phyloP scores from a whole-genome alignment of 257 asterid genomes.

The Leonotis leonurus region DNA sequence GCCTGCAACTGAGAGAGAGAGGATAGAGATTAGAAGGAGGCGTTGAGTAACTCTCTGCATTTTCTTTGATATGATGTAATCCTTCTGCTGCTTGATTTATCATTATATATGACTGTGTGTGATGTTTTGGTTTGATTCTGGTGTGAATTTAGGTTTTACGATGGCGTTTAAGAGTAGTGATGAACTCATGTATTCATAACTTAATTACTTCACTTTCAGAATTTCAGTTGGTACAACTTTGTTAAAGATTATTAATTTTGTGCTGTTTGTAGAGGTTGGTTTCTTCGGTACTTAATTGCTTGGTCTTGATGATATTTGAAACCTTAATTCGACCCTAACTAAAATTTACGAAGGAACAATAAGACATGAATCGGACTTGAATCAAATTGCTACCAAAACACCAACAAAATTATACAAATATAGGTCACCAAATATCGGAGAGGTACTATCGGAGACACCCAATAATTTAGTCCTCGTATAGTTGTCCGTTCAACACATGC shows the following conservation, averaged over 20 bases:
- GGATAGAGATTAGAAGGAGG: constrained; percentile 8
- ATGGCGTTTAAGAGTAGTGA: constrained; percentile 10
- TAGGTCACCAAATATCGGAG: background rate
- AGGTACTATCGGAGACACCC: no score
- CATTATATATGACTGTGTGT: background rate
- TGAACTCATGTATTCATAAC: background rate
- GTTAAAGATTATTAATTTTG: background rate
- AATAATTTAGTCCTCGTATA: no score
- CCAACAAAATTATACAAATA: background rate
- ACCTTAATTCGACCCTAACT: no score
- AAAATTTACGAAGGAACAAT: no score
- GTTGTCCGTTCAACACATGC: no score
- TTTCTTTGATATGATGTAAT: background rate
- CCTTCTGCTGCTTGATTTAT: background rate
- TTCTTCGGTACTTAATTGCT: no score
- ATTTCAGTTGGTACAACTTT: constrained; percentile 4
- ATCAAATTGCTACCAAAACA: background rate
- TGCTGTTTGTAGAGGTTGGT: background rate
- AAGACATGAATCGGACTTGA: no score
- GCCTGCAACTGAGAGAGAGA: constrained; percentile 15
- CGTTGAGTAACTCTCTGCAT: background rate
- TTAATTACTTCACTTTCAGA: background rate
- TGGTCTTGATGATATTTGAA: no score
- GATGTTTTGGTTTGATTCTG: constrained; percentile 23
- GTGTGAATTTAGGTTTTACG: constrained; percentile 9